Evolutionary conservation across 1,139 yeast species (phyloP).

Genomic region (Groenewaldozyma sp.): DNA sequence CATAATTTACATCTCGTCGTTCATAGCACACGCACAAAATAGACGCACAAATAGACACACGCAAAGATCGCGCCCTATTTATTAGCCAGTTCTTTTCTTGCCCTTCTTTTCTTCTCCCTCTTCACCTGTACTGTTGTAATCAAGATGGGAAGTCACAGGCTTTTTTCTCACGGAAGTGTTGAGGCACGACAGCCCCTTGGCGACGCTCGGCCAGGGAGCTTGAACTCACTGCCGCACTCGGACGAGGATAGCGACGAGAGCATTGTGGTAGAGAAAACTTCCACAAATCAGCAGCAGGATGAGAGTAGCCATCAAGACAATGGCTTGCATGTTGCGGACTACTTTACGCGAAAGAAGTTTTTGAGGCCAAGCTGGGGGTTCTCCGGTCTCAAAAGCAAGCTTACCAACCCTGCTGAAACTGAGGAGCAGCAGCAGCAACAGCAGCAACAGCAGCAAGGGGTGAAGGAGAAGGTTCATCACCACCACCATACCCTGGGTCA

Average conservation of each 20-base stretch:
- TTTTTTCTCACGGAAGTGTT: neutral
- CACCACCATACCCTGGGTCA: conserved; percentile 1
- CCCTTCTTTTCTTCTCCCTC: too few species aligned
- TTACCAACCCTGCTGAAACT: neutral
- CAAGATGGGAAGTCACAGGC: neutral
- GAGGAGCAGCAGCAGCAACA: neutral
- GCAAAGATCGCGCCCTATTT: too few species aligned
- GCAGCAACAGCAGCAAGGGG: neutral
- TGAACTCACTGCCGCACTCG: conserved; percentile 1
- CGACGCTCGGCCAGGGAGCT: neutral
- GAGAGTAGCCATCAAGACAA: too few species aligned
- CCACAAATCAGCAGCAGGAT: too few species aligned
- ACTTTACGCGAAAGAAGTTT: neutral
- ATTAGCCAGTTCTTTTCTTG: too few species aligned
- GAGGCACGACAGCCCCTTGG: neutral
- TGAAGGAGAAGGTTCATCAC: neutral
- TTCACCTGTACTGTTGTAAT: too few species aligned
- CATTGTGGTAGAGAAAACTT: too few species aligned
- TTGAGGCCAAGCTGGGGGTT: conserved; percentile 1
- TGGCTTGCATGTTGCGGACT: too few species aligned
- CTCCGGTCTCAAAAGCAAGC: neutral
- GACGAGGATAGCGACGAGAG: conserved; percentile 1
- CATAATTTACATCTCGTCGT: too few species aligned
- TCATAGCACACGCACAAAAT: too few species aligned
- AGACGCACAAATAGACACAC: too few species aligned